Percentiles rank a stretch among this genome's conserved stretches.
These are phyloP conservation scores for Aureobasidium sp. DNA, from an alignment of 2,329 filamentous ascomycete species.

Conservation along the genomic window DNA sequence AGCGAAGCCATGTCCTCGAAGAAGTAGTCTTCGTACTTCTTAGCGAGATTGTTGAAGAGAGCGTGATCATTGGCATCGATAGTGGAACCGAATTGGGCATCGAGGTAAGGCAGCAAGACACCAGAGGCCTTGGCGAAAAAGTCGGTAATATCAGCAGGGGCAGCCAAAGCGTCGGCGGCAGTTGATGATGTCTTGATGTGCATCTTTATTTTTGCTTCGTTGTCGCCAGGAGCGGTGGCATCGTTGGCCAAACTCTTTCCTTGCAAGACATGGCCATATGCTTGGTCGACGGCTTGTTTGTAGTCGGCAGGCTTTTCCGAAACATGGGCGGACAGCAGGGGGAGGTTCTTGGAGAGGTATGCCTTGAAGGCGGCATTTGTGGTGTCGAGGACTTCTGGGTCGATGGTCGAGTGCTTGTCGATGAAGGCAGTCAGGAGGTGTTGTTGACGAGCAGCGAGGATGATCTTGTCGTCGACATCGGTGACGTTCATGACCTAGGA, in stretches of 20 bases:
- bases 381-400: constrained; percentile 42
- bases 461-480: constrained; percentile 52
- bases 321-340: constrained; percentile 40
- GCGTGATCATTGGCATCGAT: constrained; percentile 56
- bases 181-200: constrained; percentile 60
- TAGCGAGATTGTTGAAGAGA: constrained; percentile 84
- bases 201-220: constrained; percentile 85
- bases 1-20: constrained; percentile 79
- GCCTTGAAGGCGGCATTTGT: constrained; percentile 47
- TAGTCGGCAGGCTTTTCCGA: constrained; percentile 39
- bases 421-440: constrained; percentile 68
- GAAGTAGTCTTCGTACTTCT: constrained; percentile 81
- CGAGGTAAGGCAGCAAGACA: constrained; percentile 75
- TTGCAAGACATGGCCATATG: constrained; percentile 48
- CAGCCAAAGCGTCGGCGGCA: constrained; percentile 45
- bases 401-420: constrained; percentile 36
- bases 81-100: constrained; percentile 51
- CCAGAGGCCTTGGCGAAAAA: constrained; percentile 57
- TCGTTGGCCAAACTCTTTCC: constrained; percentile 50
- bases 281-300: constrained; percentile 41
- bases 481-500: background rate
- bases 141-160: constrained; percentile 26
- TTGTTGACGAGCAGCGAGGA: constrained; percentile 64
- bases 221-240: constrained; percentile 56
- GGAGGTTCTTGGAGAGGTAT: constrained; percentile 63